phyloP scores from a whole-genome alignment of 225 moss, liverwort and hornwort genomes.

The Takakia lepidozioides region DNA sequence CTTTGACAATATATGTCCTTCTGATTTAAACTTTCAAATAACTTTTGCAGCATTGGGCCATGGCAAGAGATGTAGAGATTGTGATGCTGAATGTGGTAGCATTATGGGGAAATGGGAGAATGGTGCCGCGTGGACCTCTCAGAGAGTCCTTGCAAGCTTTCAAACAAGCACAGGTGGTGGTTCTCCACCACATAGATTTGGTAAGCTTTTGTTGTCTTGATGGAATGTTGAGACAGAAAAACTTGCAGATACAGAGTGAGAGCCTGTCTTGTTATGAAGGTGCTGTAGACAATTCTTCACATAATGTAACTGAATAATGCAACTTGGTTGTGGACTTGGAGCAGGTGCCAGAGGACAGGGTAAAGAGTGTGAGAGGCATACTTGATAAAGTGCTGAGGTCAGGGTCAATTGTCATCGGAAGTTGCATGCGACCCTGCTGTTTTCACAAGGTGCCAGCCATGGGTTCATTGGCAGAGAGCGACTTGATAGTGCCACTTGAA shows the following conservation, averaged over 20 bases:
- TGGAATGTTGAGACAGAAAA: no score
- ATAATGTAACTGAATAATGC: no score
- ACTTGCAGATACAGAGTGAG: no score
- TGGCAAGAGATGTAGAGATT: slow-evolving; percentile 82
- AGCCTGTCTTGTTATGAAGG: no score
- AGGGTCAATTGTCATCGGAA: slow-evolving; percentile 41
- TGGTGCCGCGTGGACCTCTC: slow-evolving; percentile 78
- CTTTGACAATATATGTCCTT: no score
- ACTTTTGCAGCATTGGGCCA: slow-evolving; percentile 61
- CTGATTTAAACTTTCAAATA: no score
- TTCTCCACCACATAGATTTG: slow-evolving; percentile 85
- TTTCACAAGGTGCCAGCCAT: slow-evolving; percentile 37
- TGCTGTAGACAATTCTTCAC: no score
- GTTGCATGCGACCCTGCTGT: slow-evolving; percentile 61
- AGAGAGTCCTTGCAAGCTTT: slow-evolving; percentile 65
- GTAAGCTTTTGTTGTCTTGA: no score
- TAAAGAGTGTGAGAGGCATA: slow-evolving; percentile 17
- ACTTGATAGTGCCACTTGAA: slow-evolving; percentile 32
- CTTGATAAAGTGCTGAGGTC: slow-evolving; percentile 31
- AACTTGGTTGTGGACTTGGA: no score
- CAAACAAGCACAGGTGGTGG: slow-evolving; percentile 68
- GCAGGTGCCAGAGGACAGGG: slow-evolving; percentile 54
- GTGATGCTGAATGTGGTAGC: slow-evolving; percentile 90
- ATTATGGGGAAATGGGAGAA: slow-evolving; percentile 69
- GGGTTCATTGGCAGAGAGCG: slow-evolving; percentile 1